phyloP scores from a whole-genome alignment of 2,329 filamentous ascomycete species.

The Periconia sp. region DNA sequence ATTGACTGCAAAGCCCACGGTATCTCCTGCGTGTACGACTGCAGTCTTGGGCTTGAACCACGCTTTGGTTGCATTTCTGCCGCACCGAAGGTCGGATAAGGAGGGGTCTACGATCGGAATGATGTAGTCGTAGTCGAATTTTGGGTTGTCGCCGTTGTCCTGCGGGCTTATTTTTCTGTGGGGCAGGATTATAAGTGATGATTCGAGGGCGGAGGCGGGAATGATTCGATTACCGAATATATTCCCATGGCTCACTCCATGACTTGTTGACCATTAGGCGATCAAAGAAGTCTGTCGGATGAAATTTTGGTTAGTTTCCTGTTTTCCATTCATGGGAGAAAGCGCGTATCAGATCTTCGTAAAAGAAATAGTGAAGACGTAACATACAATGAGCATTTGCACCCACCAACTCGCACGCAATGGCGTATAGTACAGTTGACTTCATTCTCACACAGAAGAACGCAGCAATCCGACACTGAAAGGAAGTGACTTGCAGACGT shows the following conservation, averaged over 20 bases:
- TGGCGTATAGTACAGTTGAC: neutral
- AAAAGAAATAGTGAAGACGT: neutral
- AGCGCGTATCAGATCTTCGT: neutral
- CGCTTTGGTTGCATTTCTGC: constrained; percentile 9
- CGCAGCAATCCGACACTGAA: no score
- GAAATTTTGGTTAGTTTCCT: no score
- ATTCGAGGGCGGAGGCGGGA: neutral
- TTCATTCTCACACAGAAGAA: neutral
- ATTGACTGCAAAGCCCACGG: constrained; percentile 16
- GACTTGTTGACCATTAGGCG: constrained; percentile 14
- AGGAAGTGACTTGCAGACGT: no score
- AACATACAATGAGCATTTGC: neutral
- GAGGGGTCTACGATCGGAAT: constrained; percentile 10
- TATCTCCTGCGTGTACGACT: constrained; percentile 12
- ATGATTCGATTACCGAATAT: constrained; percentile 11
- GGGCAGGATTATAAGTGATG: neutral
- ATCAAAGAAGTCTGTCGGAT: constrained; percentile 15
- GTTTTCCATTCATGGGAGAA: no score
- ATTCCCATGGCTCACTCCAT: constrained; percentile 17
- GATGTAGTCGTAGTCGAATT: constrained; percentile 9
- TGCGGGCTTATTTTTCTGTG: constrained; percentile 9
- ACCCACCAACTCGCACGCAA: neutral
- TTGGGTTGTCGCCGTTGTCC: neutral
- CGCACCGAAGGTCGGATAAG: constrained; percentile 12
- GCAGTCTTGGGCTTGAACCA: constrained; percentile 15